Percentiles rank a stretch among this genome's conserved stretches.
Conservation (phyloP, 169 alveolate species). For the Plasmodium inui region DNA sequence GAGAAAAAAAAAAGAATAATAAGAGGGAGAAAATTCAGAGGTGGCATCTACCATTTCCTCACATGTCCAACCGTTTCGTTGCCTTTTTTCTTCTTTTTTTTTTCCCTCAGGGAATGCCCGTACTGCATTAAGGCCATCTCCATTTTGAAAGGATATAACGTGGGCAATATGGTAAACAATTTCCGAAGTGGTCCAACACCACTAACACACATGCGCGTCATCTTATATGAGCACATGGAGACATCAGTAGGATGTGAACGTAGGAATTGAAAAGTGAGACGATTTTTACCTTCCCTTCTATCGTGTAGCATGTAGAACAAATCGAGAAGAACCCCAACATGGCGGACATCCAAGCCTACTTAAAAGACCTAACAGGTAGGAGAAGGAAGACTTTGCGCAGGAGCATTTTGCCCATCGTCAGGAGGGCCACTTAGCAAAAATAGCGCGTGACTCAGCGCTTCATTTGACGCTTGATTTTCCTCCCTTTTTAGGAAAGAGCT, state of each 20-base stretch:
- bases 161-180: constrained; percentile 11
- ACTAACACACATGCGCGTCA: background rate
- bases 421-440: background rate
- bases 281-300: background rate
- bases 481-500: constrained; percentile 47
- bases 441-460: background rate
- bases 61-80: background rate
- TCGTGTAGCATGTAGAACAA: constrained; percentile 35
- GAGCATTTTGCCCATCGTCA: background rate
- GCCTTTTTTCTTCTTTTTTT: background rate
- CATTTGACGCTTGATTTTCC: background rate
- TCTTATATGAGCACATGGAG: background rate
- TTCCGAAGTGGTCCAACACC: background rate
- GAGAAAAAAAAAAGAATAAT: background rate
- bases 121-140: constrained; percentile 61
- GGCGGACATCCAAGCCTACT: constrained; percentile 56
- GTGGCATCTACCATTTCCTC: background rate
- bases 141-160: constrained; percentile 46
- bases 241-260: background rate
- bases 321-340: constrained; percentile 62
- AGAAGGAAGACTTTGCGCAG: background rate
- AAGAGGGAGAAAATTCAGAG: background rate
- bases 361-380: constrained; percentile 62
- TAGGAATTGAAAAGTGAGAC: background rate
- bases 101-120: constrained; percentile 49